Evolutionary conservation across 352 stramenopile genomes (phyloP), one percentile per base, ranked within the genome.

Genomic region (Pythium phragmiticola): DNA sequence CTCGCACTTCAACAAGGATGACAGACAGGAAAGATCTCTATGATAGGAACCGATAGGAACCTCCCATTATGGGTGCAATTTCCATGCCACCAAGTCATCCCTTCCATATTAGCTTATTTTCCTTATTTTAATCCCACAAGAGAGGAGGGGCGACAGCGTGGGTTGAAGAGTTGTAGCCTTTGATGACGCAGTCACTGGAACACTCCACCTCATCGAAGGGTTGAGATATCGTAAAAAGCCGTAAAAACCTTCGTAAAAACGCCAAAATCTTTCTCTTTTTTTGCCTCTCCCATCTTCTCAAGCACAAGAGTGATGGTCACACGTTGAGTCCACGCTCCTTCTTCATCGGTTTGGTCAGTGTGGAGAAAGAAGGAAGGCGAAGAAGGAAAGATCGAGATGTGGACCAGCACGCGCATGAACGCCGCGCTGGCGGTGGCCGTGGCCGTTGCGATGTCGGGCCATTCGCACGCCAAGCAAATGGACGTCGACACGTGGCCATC

Each of bases 401-500:
- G 57, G 65, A 68, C 59, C 12, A 63, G 65, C 47, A 47, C 54
- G 21, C 57, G 53, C 30, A 52, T 39, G 34, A 39, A n/a, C 48
- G 55, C 48, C 12, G 51, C 57, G 17, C 43, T 74, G 49, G 61
- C 57, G 19, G 60, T 63, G 14, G 63, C 69, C 52, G 59, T 74
- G 41, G 59, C 42, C n/a, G 53, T 73, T 13, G 46, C 50, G 33
- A 54, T 39, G 3, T 69, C 72, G n/a, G 43, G 69, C 3, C 69
- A 69, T 33, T 46, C 47, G 1, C 19, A 69, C 4, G 57, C 70
- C 34, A 78, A 77, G 51, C 69, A 75, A 30, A 90, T 90, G 80
- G 84, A 94, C 52, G 82, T 94, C 41, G 82, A 94, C 49, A 76
- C 85, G 60, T 94, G 86, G 86, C 86, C 86, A 34, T 92, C 86